These are phyloP conservation scores for Tuber calosporum DNA, from an alignment of 495 filamentous ascomycete species.

Conservation along the genomic window DNA sequence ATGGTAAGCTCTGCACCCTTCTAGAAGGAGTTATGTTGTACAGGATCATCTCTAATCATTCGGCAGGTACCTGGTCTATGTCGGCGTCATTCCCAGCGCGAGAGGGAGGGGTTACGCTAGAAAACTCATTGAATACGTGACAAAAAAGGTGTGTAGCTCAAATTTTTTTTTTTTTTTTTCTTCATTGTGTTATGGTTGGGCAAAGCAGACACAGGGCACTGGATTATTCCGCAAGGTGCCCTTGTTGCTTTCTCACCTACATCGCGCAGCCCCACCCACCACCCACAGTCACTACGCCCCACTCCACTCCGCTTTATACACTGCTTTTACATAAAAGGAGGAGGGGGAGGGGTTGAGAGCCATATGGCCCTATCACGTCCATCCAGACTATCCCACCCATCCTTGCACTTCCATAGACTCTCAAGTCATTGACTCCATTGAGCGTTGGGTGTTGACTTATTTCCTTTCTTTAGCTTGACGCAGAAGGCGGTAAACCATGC, in stretches of 20 bases:
- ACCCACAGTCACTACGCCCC: not conserved
- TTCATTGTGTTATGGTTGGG: not conserved
- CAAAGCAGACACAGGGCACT: not conserved
- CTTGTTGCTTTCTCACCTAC: not conserved
- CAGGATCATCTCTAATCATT: constrained; percentile 35
- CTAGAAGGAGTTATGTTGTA: constrained; percentile 28
- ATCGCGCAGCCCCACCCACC: not conserved
- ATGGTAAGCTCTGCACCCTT: constrained; percentile 47
- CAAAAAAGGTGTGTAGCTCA: constrained; percentile 50
- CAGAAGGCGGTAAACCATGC: constrained; percentile 51
- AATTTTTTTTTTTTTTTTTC: not conserved
- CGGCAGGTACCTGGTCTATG: constrained; percentile 62
- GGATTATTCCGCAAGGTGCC: constrained; percentile 14
- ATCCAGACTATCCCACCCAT: not conserved
- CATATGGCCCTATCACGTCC: not conserved
- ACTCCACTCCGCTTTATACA: not conserved
- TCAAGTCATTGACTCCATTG: constrained; percentile 3
- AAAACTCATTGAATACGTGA: constrained; percentile 60
- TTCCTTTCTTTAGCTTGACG: constrained; percentile 52
- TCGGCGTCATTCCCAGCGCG: constrained; percentile 61
- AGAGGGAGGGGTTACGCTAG: constrained; percentile 63
- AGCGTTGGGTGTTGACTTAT: constrained; percentile 14
- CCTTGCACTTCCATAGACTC: not conserved
- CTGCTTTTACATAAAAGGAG: not conserved
- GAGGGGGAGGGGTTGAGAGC: not conserved